Conservation (phyloP, 192 early-diverging fungal genomes). For the Gonapodya sp. region DNA sequence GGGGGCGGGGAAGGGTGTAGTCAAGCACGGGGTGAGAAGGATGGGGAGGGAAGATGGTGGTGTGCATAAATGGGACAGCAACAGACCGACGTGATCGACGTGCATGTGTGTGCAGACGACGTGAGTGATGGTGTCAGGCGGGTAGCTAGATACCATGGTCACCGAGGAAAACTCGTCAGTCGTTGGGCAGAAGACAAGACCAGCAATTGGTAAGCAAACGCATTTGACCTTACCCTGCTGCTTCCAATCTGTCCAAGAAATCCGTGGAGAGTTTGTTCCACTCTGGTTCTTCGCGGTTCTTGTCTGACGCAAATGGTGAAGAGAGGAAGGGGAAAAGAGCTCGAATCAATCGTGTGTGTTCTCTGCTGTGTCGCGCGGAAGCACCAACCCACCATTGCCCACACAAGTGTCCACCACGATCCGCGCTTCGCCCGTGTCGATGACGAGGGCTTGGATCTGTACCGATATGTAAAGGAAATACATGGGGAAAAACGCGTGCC, state of each 20-base stretch:
- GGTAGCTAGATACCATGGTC: background rate
- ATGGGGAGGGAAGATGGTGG: background rate
- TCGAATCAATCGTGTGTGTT: background rate
- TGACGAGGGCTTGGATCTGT: constrained; percentile 3
- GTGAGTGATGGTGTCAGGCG: background rate
- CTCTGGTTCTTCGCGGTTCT: background rate
- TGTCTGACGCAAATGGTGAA: background rate
- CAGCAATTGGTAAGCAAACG: no score
- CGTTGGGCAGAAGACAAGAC: no score
- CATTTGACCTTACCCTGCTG: constrained; percentile 3
- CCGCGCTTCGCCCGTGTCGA: background rate
- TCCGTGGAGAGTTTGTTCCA: background rate
- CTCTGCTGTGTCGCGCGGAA: background rate
- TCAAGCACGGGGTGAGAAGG: background rate
- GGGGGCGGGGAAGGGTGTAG: background rate
- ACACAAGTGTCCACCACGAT: constrained; percentile 7
- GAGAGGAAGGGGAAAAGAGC: no score
- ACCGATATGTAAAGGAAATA: background rate
- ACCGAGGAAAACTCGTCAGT: no score
- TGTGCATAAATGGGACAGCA: no score
- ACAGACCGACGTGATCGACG: background rate
- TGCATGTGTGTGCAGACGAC: constrained; percentile 10
- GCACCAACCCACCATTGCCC: background rate
- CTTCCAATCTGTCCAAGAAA: background rate
- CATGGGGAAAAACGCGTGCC: no score